These are phyloP conservation scores for Jacaranda copaia DNA, from an alignment of 257 asterid species.

Conservation along the genomic window DNA sequence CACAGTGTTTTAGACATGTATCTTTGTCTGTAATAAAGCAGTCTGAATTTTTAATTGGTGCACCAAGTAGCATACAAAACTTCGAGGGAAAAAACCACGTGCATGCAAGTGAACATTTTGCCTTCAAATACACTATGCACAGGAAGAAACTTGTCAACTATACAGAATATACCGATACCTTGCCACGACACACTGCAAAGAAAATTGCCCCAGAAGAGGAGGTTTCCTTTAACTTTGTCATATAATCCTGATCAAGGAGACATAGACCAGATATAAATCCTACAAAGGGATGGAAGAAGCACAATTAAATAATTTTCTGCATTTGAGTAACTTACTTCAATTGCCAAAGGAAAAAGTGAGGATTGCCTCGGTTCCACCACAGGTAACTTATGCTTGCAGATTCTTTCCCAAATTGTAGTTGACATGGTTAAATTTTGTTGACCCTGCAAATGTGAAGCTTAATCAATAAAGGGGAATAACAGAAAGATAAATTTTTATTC, in stretches of 20 bases:
- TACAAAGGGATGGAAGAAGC: constrained; percentile 24
- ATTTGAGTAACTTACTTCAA: constrained; percentile 64
- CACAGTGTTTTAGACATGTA: constrained; percentile 6
- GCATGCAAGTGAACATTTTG: constrained; percentile 8
- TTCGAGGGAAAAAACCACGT: constrained; percentile 8
- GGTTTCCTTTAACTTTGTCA: constrained; percentile 72
- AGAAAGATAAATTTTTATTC: constrained; percentile 22
- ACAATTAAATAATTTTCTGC: constrained; percentile 24
- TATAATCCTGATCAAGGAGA: constrained; percentile 77
- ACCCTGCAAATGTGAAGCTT: constrained; percentile 54
- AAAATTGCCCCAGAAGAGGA: constrained; percentile 85
- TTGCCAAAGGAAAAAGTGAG: constrained; percentile 77
- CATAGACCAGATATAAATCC: constrained; percentile 26
- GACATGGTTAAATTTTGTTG: constrained; percentile 63
- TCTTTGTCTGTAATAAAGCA: neutral
- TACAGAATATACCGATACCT: constrained; percentile 60
- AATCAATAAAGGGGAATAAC: constrained; percentile 23
- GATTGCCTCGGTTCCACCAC: constrained; percentile 98
- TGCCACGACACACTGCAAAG: constrained; percentile 99
- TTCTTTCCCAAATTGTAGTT: constrained; percentile 93
- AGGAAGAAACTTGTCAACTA: constrained; percentile 33
- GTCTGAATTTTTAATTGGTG: neutral
- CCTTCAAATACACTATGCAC: constrained; percentile 17
- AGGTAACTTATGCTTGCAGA: constrained; percentile 90
- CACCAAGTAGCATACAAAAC: constrained; percentile 33